These are phyloP conservation scores for Porogramme epimiltina DNA, from an alignment of 1,284 basidiomycete species.

Conservation along the genomic window DNA sequence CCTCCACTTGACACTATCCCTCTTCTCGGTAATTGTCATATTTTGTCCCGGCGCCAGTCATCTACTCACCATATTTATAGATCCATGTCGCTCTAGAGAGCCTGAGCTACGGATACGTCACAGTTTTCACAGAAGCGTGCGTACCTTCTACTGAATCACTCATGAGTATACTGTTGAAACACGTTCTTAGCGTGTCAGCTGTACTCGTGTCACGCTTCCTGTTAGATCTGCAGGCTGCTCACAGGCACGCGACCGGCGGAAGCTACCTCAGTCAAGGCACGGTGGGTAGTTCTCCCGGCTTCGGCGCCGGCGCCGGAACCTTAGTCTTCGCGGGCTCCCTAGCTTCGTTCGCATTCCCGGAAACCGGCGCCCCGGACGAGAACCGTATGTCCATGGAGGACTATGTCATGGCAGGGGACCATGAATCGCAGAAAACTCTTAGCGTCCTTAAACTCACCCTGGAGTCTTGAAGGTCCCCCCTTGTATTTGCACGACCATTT, in stretches of 20 bases:
- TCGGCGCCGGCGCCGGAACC: no score
- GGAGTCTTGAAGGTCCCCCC: no score
- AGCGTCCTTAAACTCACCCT: no score
- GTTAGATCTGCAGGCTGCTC: neutral
- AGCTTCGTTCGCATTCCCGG: no score
- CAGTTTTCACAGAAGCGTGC: slow-evolving; percentile 1
- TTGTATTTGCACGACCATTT: no score
- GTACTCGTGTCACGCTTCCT: slow-evolving; percentile 6
- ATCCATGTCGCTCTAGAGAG: neutral
- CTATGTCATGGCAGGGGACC: no score
- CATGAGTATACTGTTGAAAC: neutral
- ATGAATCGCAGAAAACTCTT: no score
- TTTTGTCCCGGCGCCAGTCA: neutral
- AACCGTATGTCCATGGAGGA: no score
- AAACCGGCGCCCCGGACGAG: no score
- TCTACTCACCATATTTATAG: neutral
- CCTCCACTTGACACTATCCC: neutral
- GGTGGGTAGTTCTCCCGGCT: no score
- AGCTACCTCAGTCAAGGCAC: no score
- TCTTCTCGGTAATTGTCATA: neutral
- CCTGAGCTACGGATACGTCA: neutral
- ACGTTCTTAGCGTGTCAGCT: neutral
- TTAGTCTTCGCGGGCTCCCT: no score
- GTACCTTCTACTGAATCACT: neutral
- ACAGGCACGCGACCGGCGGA: neutral